Evolutionary conservation across 805 yeast species (phyloP).

Genomic region (Starmerella bombi): DNA sequence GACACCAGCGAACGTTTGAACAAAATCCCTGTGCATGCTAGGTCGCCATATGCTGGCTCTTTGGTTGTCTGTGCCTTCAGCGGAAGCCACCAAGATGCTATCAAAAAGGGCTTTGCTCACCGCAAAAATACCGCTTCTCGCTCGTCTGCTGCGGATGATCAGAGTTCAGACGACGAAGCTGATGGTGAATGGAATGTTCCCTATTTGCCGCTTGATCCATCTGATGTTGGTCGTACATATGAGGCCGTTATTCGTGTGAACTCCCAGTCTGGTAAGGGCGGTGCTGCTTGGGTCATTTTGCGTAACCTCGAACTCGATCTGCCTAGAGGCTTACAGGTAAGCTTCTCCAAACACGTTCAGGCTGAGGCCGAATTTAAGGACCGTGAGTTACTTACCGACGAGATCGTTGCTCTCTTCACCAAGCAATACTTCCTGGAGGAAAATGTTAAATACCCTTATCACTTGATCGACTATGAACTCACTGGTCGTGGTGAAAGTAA

Average conservation of each 20-base stretch:
- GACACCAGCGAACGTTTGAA: conserved; percentile 68
- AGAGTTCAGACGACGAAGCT: conserved; percentile 23
- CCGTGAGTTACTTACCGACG: conserved; percentile 52
- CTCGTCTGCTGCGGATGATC: conserved; percentile 18
- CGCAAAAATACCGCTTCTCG: conserved; percentile 30
- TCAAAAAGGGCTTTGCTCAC: conserved; percentile 60
- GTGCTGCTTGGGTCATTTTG: conserved; percentile 77
- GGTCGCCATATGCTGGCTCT: conserved; percentile 76
- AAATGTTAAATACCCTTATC: conserved; percentile 31
- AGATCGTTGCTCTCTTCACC: conserved; percentile 54
- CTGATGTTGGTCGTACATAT: conserved; percentile 76
- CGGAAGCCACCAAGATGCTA: conserved; percentile 83
- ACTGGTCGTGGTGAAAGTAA: conserved; percentile 34
- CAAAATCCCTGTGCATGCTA: conserved; percentile 63
- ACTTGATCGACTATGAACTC: conserved; percentile 34
- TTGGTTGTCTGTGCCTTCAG: conserved; percentile 72
- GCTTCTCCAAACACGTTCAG: conserved; percentile 61
- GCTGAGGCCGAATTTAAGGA: conserved; percentile 54
- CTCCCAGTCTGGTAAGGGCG: conserved; percentile 82
- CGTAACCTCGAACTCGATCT: conserved; percentile 63
- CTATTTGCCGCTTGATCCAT: conserved; percentile 72
- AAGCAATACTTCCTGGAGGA: conserved; percentile 37
- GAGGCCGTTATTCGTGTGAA: conserved; percentile 85
- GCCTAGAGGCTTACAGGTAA: conserved; percentile 69
- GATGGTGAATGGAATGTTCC: conserved; percentile 53